Evolutionary conservation across 2,329 filamentous ascomycete genomes (phyloP).

Genomic region (Xylaria sp.): DNA sequence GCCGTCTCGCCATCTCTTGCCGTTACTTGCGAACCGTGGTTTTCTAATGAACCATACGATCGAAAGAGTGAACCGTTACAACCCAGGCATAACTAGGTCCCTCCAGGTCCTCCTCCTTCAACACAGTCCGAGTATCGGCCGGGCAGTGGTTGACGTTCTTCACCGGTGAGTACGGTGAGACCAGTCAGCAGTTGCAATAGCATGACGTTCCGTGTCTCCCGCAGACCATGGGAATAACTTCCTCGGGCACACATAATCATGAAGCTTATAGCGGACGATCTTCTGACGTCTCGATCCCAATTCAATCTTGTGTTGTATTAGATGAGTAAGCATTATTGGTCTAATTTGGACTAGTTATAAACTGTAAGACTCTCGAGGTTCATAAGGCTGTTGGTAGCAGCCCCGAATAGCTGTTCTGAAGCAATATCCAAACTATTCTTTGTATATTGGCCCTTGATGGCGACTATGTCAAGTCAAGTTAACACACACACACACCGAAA

Average conservation of each 20-base stretch:
- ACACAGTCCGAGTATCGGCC: not conserved
- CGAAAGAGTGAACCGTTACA: not conserved
- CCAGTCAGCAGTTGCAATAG: constrained; percentile 11
- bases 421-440: not conserved
- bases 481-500: not conserved
- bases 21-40: not conserved
- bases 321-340: not conserved
- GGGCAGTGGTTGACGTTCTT: not conserved
- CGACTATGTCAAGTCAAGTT: not conserved
- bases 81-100: not conserved
- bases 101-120: too few relatives aligned
- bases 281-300: not conserved
- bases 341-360: not conserved
- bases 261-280: not conserved
- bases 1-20: constrained; percentile 21
- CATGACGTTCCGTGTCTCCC: not conserved
- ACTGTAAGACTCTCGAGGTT: not conserved
- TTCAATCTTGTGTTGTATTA: not conserved
- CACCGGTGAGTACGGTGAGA: not conserved
- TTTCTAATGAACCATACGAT: not conserved
- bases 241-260: not conserved
- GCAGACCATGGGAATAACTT: not conserved
- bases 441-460: not conserved
- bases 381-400: not conserved
- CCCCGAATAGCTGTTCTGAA: not conserved